Percentiles rank a stretch among this genome's conserved stretches.
These are phyloP conservation scores for Nigrospora sphaerica DNA, from an alignment of 2,329 filamentous ascomycete genomes.

Conservation along the genomic window DNA sequence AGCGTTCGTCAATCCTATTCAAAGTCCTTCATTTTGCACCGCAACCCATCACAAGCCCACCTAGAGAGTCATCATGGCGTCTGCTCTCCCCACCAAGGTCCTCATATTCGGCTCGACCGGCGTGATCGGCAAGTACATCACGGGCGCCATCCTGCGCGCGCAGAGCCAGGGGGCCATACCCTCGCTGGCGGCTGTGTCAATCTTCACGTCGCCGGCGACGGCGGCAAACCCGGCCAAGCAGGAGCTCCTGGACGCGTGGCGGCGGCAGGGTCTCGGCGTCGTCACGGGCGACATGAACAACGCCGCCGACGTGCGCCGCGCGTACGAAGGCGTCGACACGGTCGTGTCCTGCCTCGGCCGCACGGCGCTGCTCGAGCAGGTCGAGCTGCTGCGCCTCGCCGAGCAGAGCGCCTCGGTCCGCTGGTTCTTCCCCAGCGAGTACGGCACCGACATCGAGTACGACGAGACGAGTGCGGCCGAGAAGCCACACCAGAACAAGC, in stretches of 20 bases:
- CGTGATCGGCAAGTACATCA: constrained; percentile 26
- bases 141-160: constrained; percentile 20
- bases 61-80: constrained; percentile 4
- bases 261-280: constrained; percentile 40
- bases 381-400: constrained; percentile 46
- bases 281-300: constrained; percentile 46
- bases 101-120: constrained; percentile 26
- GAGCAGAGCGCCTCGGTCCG: constrained; percentile 38
- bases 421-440: constrained; percentile 54
- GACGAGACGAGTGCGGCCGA: constrained; percentile 42
- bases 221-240: constrained; percentile 35
- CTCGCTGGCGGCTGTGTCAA: constrained; percentile 19
- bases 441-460: constrained; percentile 52
- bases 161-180: constrained; percentile 19
- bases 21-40: too few species aligned
- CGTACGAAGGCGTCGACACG: constrained; percentile 50
- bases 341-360: constrained; percentile 55
- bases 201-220: constrained; percentile 50
- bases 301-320: constrained; percentile 39
- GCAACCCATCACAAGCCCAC: too few species aligned
- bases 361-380: constrained; percentile 43
- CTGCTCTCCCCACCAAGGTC: constrained; percentile 16
- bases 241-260: constrained; percentile 33
- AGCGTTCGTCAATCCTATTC: too few species aligned
- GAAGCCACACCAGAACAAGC: constrained; percentile 55